A percentile compares a stretch with the other conserved stretches of the same genome.
Conservation (phyloP, 75 land plant genomes). For the Azolla pinnata region DNA sequence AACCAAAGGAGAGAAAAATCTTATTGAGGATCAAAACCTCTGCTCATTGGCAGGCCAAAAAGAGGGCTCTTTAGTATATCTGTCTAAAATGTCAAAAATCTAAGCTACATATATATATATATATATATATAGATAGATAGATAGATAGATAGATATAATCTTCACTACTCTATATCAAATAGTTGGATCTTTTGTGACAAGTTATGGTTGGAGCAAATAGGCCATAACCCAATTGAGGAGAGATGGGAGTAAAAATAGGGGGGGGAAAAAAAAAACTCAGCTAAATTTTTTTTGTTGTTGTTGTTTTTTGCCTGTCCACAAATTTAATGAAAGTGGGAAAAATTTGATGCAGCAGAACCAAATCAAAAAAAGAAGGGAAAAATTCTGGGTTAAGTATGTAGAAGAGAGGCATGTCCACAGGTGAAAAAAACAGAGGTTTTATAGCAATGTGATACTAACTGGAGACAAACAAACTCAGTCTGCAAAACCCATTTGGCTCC, state of each 20-base stretch:
- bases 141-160: neutral
- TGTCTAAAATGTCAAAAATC: neutral
- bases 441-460: no score
- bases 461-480: constrained; percentile 31
- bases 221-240: neutral
- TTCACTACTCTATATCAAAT: neutral
- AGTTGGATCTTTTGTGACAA: no score
- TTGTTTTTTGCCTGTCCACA: no score
- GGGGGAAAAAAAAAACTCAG: no score
- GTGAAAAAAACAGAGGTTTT: no score
- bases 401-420: no score
- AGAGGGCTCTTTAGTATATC: neutral
- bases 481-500: constrained; percentile 45
- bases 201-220: neutral
- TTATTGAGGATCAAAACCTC: constrained; percentile 2
- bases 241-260: no score
- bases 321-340: neutral
- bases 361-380: no score
- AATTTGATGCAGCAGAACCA: neutral
- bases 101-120: neutral
- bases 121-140: neutral
- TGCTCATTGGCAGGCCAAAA: constrained; percentile 3
- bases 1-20: no score
- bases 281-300: no score
- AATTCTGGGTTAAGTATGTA: no score